Evolutionary conservation across 2,329 filamentous ascomycete species (phyloP).

Genomic region (Hymenoscyphus fructigenus): DNA sequence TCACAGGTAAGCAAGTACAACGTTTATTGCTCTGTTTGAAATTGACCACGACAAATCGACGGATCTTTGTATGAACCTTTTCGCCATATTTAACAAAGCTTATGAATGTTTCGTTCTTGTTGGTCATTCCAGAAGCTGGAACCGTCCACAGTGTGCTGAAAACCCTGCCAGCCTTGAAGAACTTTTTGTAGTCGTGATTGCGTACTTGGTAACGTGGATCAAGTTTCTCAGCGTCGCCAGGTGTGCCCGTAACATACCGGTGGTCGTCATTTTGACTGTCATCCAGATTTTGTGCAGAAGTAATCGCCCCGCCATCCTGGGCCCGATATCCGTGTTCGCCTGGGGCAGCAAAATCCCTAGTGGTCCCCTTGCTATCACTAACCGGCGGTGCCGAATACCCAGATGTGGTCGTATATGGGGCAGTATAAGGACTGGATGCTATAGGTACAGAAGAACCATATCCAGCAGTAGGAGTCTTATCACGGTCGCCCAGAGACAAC

Average conservation of each 20-base stretch:
- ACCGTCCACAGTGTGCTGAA: conserved; percentile 30
- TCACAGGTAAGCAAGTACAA: conserved; percentile 27
- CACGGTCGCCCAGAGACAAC: not conserved
- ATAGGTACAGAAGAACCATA: not conserved
- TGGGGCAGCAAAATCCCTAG: not conserved
- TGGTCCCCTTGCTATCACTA: not conserved
- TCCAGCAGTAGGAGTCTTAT: not conserved
- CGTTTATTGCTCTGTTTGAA: conserved; percentile 13
- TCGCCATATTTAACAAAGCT: conserved; percentile 22
- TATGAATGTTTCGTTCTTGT: conserved; percentile 18
- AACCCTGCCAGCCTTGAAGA: conserved; percentile 26
- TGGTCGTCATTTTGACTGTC: not conserved
- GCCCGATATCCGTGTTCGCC: not conserved
- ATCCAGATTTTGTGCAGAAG: not conserved
- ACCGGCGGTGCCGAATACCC: not conserved
- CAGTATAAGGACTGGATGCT: not conserved
- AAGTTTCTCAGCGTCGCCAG: conserved; percentile 16
- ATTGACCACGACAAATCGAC: conserved; percentile 28
- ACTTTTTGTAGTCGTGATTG: conserved; percentile 24
- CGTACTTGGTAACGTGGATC: conserved; percentile 22
- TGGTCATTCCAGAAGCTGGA: conserved; percentile 11
- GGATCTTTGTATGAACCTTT: conserved; percentile 24
- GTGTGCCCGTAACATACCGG: conserved; percentile 15
- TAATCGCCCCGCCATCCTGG: not conserved
- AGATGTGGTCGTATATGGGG: not conserved